These are phyloP conservation scores for Neurospora tetrasperma DNA, from an alignment of 495 filamentous ascomycete species.

Conservation along the genomic window DNA sequence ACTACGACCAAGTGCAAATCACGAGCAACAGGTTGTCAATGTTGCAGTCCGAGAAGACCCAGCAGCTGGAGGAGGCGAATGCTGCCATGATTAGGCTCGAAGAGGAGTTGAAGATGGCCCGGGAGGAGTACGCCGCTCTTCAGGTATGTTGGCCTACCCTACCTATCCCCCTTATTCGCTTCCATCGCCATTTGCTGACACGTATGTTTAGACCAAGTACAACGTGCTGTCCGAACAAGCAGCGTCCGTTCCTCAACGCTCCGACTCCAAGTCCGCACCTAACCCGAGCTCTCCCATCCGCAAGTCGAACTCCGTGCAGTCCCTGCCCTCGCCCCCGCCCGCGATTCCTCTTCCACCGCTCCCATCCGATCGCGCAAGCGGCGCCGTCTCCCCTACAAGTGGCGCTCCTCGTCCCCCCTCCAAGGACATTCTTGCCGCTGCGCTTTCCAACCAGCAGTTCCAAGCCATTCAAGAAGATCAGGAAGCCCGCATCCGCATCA, in stretches of 20 bases:
- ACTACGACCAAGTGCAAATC: constrained; percentile 86
- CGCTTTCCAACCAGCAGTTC: constrained; percentile 10
- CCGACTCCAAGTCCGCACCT: constrained; percentile 55
- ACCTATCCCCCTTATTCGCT: background rate
- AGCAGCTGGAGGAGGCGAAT: constrained; percentile 48
- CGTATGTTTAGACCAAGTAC: constrained; percentile 43
- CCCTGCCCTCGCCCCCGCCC: constrained; percentile 81
- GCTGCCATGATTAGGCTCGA: constrained; percentile 38
- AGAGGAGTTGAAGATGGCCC: constrained; percentile 49
- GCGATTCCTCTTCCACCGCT: constrained; percentile 92
- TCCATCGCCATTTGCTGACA: constrained; percentile 18
- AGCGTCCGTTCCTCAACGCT: constrained; percentile 46
- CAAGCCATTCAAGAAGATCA: constrained; percentile 77
- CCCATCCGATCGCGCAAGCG: constrained; percentile 41
- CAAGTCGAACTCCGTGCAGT: constrained; percentile 73
- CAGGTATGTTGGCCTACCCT: constrained; percentile 44
- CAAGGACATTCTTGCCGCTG: constrained; percentile 61
- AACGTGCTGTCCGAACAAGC: constrained; percentile 30
- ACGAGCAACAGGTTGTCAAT: constrained; percentile 64
- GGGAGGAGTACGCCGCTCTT: constrained; percentile 50
- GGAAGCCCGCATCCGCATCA: constrained; percentile 85
- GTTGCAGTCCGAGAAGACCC: constrained; percentile 59
- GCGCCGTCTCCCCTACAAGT: constrained; percentile 30
- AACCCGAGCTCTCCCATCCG: constrained; percentile 43
- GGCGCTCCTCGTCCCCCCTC: constrained; percentile 52